Evolutionary conservation across 2,329 filamentous ascomycete genomes (phyloP), one percentile per base, ranked within the genome.

Genomic region (Sarocladium brachiariae): DNA sequence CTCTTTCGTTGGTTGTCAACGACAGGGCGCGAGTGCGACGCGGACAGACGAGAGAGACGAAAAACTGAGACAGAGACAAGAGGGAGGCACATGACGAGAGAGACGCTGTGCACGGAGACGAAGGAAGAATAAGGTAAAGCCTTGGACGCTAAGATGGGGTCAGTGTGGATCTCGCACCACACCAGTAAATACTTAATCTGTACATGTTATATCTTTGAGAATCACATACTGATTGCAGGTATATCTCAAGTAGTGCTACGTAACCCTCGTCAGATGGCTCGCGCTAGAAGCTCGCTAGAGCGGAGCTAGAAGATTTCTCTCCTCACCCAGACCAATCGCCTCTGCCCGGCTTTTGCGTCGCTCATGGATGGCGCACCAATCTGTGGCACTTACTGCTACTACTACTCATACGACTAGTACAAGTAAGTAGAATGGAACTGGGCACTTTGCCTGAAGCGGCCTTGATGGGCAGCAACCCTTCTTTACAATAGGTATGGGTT

Each of bases 211-310:
- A 7, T 8, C 27, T 13, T 8, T 8, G 8, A 31, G 13, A 14
- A 30, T 27, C 21, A 3, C 24, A 19, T 9, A n/a, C 4, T 25
- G 21, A 25, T 9, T 9, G 23, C 6, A 4, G 4, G 39, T 30
- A 14, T 5, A 21, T 18, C n/a, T n/a, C 13, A 45, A 45, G 39
- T 45, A 45, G 7, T 10, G 10, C 43, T 33, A n/a, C 43, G n/a
- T n/a, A n/a, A 33, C 16, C 43, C 43, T 47, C 43, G 25, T 30
- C 24, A 31, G 25, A 23, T 47, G 25, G 43, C 43, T 47, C 19
- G 43, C 43, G 43, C 43, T 47, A 47, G 43, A 47, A 47, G 43
- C 24, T 18, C 24, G 43, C 43, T 33, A 47, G 43, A 47, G 27
- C 25, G 21, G n/a, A 24, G 24, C 43, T 47, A 43, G 39, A 43